These are phyloP conservation scores for Nelumbo lutea DNA, from an alignment of 164 flowering plant genomes.

Conservation along the genomic window DNA sequence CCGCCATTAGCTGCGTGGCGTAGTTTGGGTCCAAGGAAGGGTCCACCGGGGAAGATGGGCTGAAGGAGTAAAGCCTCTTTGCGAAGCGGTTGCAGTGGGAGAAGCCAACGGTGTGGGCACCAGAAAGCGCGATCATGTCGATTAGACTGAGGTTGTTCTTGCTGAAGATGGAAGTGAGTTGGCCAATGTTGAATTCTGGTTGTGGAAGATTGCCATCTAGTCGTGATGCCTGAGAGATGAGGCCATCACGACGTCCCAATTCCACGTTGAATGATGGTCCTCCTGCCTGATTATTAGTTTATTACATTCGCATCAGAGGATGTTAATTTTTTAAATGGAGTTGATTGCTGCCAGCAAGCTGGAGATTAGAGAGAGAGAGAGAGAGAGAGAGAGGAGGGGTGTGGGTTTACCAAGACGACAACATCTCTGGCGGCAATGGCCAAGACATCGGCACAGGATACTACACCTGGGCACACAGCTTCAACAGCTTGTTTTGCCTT, in stretches of 20 bases:
- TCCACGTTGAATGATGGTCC: conserved; percentile 62
- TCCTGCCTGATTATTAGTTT: conserved; percentile 39
- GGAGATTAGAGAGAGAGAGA: too few species aligned
- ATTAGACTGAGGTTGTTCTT: conserved; percentile 38
- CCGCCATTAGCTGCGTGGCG: conserved; percentile 46
- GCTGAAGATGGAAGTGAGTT: conserved; percentile 42
- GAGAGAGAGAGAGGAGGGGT: background rate
- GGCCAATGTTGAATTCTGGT: conserved; percentile 34
- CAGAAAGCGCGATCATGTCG: conserved; percentile 78
- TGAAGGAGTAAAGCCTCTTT: conserved; percentile 51
- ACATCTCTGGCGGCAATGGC: conserved; percentile 76
- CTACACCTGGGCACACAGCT: conserved; percentile 58
- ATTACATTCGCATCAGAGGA: too few species aligned
- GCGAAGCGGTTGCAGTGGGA: conserved; percentile 68
- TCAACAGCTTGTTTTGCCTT: conserved; percentile 72
- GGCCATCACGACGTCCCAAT: conserved; percentile 68
- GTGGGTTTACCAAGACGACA: conserved; percentile 44
- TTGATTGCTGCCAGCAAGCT: too few species aligned
- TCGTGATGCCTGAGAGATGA: conserved; percentile 49
- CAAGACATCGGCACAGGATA: conserved; percentile 76
- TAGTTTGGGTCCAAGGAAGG: conserved; percentile 58
- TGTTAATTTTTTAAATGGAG: too few species aligned
- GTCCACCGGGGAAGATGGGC: conserved; percentile 38
- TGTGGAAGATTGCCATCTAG: conserved; percentile 62
- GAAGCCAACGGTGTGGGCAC: conserved; percentile 79